A percentile compares a stretch with the other conserved stretches of the same genome.
Evolutionary conservation across 192 early-diverging fungal species (phyloP).

Genomic region (Coemansia nantahalensis): DNA sequence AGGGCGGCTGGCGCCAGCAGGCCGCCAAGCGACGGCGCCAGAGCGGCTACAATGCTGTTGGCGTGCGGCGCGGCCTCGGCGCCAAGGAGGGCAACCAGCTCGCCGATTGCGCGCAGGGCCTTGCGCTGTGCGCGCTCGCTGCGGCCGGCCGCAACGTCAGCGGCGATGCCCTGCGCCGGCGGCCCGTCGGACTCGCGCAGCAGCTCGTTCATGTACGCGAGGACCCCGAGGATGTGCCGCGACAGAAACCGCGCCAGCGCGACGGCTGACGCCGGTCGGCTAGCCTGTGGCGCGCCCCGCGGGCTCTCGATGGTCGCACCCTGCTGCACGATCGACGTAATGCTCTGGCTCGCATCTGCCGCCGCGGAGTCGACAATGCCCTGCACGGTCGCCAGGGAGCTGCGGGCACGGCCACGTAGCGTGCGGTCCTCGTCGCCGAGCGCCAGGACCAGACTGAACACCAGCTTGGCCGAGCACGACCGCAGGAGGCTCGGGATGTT

Average conservation of each 20-base stretch:
- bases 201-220: constrained; percentile 52
- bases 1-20: constrained; percentile 20
- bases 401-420: constrained; percentile 39
- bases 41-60: constrained; percentile 42
- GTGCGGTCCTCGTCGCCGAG: constrained; percentile 36
- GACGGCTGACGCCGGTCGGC: neutral
- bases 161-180: neutral
- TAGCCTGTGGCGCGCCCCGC: constrained; percentile 6
- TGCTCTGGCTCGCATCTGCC: constrained; percentile 13
- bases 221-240: constrained; percentile 41
- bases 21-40: constrained; percentile 31
- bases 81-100: constrained; percentile 32
- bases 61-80: constrained; percentile 18
- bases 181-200: constrained; percentile 22
- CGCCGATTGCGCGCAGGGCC: constrained; percentile 39
- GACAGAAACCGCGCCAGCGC: constrained; percentile 42
- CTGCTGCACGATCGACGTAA: constrained; percentile 42
- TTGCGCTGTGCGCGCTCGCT: constrained; percentile 13
- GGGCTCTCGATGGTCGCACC: constrained; percentile 25
- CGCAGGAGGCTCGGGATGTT: constrained; percentile 49
- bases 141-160: neutral
- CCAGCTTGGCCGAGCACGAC: constrained; percentile 46
- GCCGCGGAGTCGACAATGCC: constrained; percentile 22
- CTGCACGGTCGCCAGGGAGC: constrained; percentile 42
- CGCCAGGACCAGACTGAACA: constrained; percentile 47